Base-by-base conservation (phyloP, 2,329 filamentous ascomycete genomes). In the Aspergillus niger region DNA sequence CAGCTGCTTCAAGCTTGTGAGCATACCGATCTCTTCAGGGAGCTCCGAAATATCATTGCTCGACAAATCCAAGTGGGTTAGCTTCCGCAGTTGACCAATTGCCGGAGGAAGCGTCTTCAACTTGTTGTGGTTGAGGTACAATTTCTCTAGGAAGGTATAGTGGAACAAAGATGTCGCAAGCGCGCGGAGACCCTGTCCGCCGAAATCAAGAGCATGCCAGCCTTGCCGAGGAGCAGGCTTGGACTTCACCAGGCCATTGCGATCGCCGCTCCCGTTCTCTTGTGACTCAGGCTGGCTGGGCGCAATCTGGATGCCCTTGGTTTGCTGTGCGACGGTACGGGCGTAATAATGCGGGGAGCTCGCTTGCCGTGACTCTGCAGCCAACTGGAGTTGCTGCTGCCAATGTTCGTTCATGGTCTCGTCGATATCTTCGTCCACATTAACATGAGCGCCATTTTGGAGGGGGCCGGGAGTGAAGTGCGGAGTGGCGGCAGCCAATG, bases 61-160 rank as follows among this genome's bases (percentile, higher is more conserved):
- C 0, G 95, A 98, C 3, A 93, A 84, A 76, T 99, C 94, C 52
- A 99, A 85, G 70, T 93, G 86, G 38, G 87, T 90, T 52, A 99
- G 80, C 65, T 90, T 89, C 65, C 93, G 88, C 65, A 99, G 82
- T 69, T 89, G 85, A 41, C 95, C 93, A 73, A 99, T 92, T 22
- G 88, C 83, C 39, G 90, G 81, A 11, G 94, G 92, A n/a, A 99
- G 81, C 49, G 85, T 83, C 28, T 87, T 87, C 61, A 99, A 84
- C 74, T 92, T 93, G 82, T 99, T 99, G 67, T 92, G 94, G 69
- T 92, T 92, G 64, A 99, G 87, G 76, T 96, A 97, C 30, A 99
- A 85, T 77, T 96, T 94, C 67, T 91, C 91, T 59, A 99, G 82
- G 76, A 99, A 98, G 48, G 85, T 85, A 77, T 98, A 99, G 67